phyloP scores from a whole-genome alignment of 2,329 filamentous ascomycete genomes.

The Plectosphaerella sp. region DNA sequence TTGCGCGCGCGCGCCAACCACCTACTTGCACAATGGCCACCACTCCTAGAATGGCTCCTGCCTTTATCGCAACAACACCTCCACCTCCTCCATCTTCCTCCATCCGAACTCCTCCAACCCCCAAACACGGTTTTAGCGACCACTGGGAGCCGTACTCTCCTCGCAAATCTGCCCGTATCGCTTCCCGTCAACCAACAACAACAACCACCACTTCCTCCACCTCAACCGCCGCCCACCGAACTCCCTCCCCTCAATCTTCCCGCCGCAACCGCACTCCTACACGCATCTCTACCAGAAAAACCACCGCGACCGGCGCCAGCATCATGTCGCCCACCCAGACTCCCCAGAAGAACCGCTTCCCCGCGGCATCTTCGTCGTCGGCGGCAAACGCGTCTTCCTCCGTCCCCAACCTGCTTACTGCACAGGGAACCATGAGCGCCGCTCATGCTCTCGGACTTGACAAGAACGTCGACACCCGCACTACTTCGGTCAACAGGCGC shows the following conservation, averaged over 20 bases:
- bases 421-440: constrained; percentile 36
- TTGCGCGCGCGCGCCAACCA: not conserved
- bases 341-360: constrained; percentile 41
- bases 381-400: constrained; percentile 28
- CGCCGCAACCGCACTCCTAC: constrained; percentile 25
- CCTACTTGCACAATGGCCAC: constrained; percentile 6
- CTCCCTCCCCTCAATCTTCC: constrained; percentile 46
- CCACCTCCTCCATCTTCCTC: constrained; percentile 48
- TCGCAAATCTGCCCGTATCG: constrained; percentile 64
- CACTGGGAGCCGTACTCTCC: constrained; percentile 69
- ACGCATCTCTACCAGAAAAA: constrained; percentile 24
- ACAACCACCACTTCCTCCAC: too few relatives aligned
- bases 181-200: constrained; percentile 37
- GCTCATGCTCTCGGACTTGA: constrained; percentile 35
- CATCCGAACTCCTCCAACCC: constrained; percentile 64
- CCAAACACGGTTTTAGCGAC: constrained; percentile 63
- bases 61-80: constrained; percentile 46
- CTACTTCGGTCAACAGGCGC: constrained; percentile 24
- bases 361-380: constrained; percentile 16
- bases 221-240: constrained; percentile 36
- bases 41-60: constrained; percentile 27
- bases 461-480: constrained; percentile 12
- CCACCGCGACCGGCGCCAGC: constrained; percentile 14
- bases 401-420: constrained; percentile 40
- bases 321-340: constrained; percentile 19